phyloP scores from a whole-genome alignment of 2,329 filamentous ascomycete species.

The Penicillium crustosum region DNA sequence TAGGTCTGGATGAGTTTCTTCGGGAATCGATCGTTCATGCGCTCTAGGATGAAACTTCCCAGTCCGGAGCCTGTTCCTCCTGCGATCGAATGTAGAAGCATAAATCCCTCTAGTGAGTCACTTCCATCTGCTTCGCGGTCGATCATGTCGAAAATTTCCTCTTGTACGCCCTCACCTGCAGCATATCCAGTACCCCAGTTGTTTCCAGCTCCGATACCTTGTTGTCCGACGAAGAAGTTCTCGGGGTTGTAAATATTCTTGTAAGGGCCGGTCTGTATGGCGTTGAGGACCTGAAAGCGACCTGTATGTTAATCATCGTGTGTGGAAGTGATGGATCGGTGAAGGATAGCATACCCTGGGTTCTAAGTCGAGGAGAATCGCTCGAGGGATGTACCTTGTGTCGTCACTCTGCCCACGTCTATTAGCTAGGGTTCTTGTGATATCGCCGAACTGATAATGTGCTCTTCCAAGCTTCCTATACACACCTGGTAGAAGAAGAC shows the following conservation, averaged over 20 bases:
- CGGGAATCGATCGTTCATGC: conserved; percentile 94
- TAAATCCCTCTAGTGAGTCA: conserved; percentile 97
- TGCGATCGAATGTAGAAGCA: conserved; percentile 97
- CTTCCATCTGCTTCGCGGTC: conserved; percentile 97
- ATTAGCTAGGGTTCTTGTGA: conserved; percentile 5
- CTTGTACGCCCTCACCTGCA: conserved; percentile 84
- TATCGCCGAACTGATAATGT: fast-evolving
- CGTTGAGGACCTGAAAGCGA: conserved; percentile 70
- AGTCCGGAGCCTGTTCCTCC: conserved; percentile 95
- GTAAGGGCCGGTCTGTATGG: conserved; percentile 90
- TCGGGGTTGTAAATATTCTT: conserved; percentile 99
- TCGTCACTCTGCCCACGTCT: conserved; percentile 74
- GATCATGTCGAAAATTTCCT: conserved; percentile 99
- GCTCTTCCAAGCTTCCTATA: not conserved
- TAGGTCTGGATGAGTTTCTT: conserved; percentile 99
- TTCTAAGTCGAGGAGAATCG: conserved; percentile 92
- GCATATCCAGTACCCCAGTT: conserved; percentile 98
- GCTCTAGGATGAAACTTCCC: conserved; percentile 89
- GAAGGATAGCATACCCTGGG: conserved; percentile 62
- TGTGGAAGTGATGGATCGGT: not conserved
- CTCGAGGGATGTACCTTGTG: conserved; percentile 94
- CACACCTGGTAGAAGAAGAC: conserved; percentile 89
- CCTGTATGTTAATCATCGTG: conserved; percentile 7
- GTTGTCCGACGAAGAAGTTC: conserved; percentile 96
- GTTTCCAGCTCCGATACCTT: conserved; percentile 90